Base-by-base conservation (phyloP, 371 early-diverging fungal genomes). In the Mortierella sp. region DNA sequence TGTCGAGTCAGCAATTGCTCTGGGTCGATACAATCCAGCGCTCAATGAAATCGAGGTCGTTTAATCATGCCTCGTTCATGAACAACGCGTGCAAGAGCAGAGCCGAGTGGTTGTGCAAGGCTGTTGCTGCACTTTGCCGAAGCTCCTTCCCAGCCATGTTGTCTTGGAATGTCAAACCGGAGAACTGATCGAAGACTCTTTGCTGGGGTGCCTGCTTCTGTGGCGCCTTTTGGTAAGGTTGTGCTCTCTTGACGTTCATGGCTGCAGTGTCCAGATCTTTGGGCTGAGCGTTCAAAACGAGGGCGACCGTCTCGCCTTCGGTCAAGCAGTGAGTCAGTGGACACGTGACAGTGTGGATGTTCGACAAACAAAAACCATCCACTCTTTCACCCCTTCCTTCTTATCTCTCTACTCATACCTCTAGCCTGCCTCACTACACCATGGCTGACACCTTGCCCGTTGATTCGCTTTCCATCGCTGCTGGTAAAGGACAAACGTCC, bases 361-460 rank as follows among this genome's bases (percentile, higher is more conserved):
- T n/a, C 24, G 13, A 34, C 26, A 39, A 51, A 27, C 21, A 43
- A n/a, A 38, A 38, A 10, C 26, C 13, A 58, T 8, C 28, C 13
- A 3, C 30, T 27, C 52, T 38, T 41, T 16, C 4, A 21, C 16
- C 46, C 56, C 21, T 19, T 45, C 19, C 38, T 27, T 41, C 47
- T 27, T 53, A 48, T 49, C 42, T 43, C 39, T 34, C 31, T 51
- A 48, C 26, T 48, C 49, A 48, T 48, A 6, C 50, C 30, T 50
- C 46, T 27, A n/a, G n/a, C n/a, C 38, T 28, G 24, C 48, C 26
- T 28, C 50, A 6, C 23, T 50, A 4, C 31, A 54, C 57, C 65
- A 74, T 74, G 76, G 76, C 76, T 43, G 76, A 74, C 64, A 60
- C 51, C 26, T 56, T 74, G 27, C 69, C 69, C 50, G 69, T 74